Base-by-base conservation (phyloP, 345 rosid genomes). In the Citrus sp. region DNA sequence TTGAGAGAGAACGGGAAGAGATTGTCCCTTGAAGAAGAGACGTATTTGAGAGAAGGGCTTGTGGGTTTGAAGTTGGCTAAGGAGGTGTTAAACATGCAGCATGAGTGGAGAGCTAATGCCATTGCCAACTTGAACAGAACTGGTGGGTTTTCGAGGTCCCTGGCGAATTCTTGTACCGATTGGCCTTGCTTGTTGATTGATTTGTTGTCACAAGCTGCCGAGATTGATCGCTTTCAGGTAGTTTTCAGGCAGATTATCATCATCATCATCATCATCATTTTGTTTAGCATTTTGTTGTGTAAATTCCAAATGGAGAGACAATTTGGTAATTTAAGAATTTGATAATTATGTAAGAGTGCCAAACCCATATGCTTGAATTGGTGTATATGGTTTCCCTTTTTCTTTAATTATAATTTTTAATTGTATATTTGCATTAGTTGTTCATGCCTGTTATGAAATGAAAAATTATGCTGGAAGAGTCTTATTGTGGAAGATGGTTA, bases 111-210 rank as follows among this genome's bases (percentile, higher is more conserved):
- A 84, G 92, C 91, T 73, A 87, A 92, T 85, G 97, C 98, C 65
- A 90, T 96, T 85, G 81, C 95, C 16, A 86, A 86, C 85, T 82
- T 96, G 76, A 94, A 96, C 82, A 85, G 74, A 87, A 89, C 86
- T 34, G 92, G 92, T 28, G 89, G 88, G 68, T 92, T 90, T 84
- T 96, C 99, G 2, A 90, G 92, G 88, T 85, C 98, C 1, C 82
- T 94, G 68, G 98, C 98, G 0, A 85, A 96, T 90, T 92, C 98
- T 0, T 89, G 87, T 78, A 90, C 98, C 56, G 97, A 94, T 68
- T 96, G 98, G 99, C 99, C 98, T 34, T 89, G 88, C 82, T 82
- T 96, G 85, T 78, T 96, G 89, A 84, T 96, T n/a, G 99, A 96
- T 75, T 82, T 96, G 89, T 77, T 94, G 84, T 94, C 99, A 51